Base-by-base conservation (phyloP, 208 protist species). In the Acanthamoeba divionensis region DNA sequence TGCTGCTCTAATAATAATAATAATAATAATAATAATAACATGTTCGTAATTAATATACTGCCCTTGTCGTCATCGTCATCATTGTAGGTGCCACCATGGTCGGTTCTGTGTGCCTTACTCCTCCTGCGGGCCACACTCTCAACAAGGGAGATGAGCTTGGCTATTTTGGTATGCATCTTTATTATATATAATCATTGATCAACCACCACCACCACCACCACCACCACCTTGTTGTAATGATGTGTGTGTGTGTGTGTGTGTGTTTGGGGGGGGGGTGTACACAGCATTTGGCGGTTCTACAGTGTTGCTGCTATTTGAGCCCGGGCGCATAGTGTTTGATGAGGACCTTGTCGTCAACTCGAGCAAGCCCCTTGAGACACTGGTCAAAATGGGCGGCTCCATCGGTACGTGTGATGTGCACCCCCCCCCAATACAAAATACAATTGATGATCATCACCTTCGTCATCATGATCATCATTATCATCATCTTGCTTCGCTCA, bases 231-330 rank as follows among this genome's bases (percentile, higher is more conserved):
- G 18, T 31, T 41, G 36, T 75, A 7, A 48, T 75, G 66, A 41
- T 75, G 6, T 3, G 36, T 75, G 6, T 12, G 3, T 8, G 62
- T 1, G 62, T 67, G 12, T 26, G 62, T 21, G 62, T 31, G 62
- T 9, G 57, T 7, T 4, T n/a, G 0, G 3, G n/a, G n/a, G n/a
- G n/a, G 52, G 52, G 52, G 52, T 13, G 52, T 7, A n/a, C 13
- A 4, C 73, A 85, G 94, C 93, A 6, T 96, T 95, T 88, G 95
- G 95, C 33, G 95, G 95, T 29, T 95, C 92, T 9, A 96, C 95
- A 0, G 90, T 96, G 66, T 10, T 96, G 13, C n/a, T 95, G 4
- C 47, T 96, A 29, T 96, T 96, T 79, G 36, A 91, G 52, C 86
- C 89, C 31, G 89, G 73, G 44, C 60, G 26, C 0, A 91, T 96